Percentiles rank a stretch among this genome's conserved stretches.
These are phyloP conservation scores for Blastomyces gilchristii DNA, from an alignment of 2,329 filamentous ascomycete species.

Conservation along the genomic window DNA sequence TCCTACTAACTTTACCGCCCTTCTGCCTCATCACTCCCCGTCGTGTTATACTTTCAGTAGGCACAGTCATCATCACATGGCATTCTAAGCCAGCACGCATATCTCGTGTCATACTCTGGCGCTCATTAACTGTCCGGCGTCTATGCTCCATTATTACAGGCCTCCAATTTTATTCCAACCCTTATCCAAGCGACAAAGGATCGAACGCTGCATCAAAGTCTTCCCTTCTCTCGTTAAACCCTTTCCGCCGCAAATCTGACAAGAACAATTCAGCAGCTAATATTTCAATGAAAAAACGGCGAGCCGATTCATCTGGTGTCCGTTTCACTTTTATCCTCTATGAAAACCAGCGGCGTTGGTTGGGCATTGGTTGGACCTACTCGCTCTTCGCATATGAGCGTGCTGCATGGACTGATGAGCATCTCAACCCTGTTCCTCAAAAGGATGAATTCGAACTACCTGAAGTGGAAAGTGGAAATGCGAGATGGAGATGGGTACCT, in stretches of 20 bases:
- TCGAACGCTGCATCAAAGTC: conserved; percentile 21
- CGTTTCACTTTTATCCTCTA: conserved; percentile 95
- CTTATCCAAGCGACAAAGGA: conserved; percentile 9
- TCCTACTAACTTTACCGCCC: conserved; percentile 69
- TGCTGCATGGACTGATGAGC: conserved; percentile 89
- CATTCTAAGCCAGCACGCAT: conserved; percentile 81
- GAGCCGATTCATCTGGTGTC: conserved; percentile 58
- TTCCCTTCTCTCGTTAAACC: conserved; percentile 23
- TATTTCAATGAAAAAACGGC: conserved; percentile 37
- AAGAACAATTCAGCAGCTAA: conserved; percentile 39
- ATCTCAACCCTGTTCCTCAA: conserved; percentile 67
- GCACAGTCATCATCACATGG: conserved; percentile 81
- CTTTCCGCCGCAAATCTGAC: conserved; percentile 28
- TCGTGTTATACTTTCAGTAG: conserved; percentile 71
- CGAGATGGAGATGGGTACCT: conserved; percentile 72
- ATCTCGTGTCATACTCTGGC: conserved; percentile 79
- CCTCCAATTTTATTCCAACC: conserved; percentile 35
- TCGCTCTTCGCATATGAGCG: conserved; percentile 86
- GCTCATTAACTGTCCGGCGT: conserved; percentile 63
- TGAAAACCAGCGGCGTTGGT: conserved; percentile 91
- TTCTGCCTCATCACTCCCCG: conserved; percentile 77
- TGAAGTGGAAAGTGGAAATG: conserved; percentile 53
- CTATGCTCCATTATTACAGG: conserved; percentile 67
- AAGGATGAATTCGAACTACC: conserved; percentile 64
- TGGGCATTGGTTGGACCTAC: conserved; percentile 89